Percentiles rank a stretch among this genome's conserved stretches.
Evolutionary conservation across 306 rosid species (phyloP).

Genomic region (Cucumis cinereus): DNA sequence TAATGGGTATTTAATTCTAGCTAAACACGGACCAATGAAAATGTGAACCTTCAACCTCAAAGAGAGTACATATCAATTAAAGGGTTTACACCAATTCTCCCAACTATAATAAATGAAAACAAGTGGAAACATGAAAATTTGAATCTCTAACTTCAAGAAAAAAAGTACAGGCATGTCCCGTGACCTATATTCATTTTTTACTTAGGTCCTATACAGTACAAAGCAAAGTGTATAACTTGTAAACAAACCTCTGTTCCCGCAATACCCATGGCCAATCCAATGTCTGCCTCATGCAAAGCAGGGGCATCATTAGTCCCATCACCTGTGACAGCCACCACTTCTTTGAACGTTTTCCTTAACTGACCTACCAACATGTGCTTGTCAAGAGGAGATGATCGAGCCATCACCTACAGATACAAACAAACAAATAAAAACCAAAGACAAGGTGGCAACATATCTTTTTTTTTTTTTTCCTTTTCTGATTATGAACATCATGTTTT

Average conservation of each 20-base stretch:
- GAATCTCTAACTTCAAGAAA: no score
- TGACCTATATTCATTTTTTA: no score
- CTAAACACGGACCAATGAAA: no score
- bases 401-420: constrained; percentile 61
- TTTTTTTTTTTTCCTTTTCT: neutral
- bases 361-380: constrained; percentile 69
- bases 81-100: no score
- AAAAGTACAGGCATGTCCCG: no score
- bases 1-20: no score
- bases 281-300: constrained; percentile 83
- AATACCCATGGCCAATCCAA: constrained; percentile 91
- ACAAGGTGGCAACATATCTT: neutral
- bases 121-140: no score
- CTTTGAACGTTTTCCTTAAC: constrained; percentile 42
- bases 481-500: neutral
- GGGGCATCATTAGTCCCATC: constrained; percentile 97
- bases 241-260: constrained; percentile 92
- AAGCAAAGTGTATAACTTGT: neutral
- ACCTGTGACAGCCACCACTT: constrained; percentile 93
- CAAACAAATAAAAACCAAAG: neutral
- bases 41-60: no score
- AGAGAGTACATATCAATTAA: no score
- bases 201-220: neutral
- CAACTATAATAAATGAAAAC: no score
- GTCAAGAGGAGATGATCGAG: constrained; percentile 80